Evolutionary conservation across 2,329 filamentous ascomycete genomes (phyloP), one percentile per base, ranked within the genome.

Genomic region (Colletotrichum sp.): DNA sequence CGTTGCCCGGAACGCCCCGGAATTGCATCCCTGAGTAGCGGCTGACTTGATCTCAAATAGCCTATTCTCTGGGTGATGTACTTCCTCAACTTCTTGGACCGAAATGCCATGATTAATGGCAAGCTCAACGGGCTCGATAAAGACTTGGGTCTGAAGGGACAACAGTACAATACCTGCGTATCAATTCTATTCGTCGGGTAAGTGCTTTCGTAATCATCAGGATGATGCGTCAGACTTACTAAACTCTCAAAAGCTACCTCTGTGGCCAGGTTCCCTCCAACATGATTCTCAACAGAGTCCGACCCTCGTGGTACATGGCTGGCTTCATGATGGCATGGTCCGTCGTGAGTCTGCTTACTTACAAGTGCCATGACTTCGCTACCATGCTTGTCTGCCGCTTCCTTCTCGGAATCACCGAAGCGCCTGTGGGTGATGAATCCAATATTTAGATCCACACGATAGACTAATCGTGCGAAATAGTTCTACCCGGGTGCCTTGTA

Each of bases 241-340:
- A 32, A 32, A 0, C 30, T 10, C 30, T 12, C 30, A 32, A 32
- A 32, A 76, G 74, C 8, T 76, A 77, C 10, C 75, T 77, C 5
- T 77, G 75, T 12, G 76, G 76, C 15, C 76, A 78, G 26, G 72
- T 85, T 8, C 83, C 82, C 13, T 81, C 80, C 21, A 84, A 84
- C 78, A 84, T 84, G 82, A 80, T 84, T n/a, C 74, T 84, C 4
- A 83, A 82, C 70, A 79, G 81, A 24, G 82, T 80, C 0, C 77
- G 80, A 7, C 79, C 80, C 6, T 77, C 76, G 2, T 77, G 76
- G 73, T 57, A 71, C 70, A 72, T 79, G 78, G 68, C 76, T 72
- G 76, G 76, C 8, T 77, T 77, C 57, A 74, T 76, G 74, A 68
- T 77, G 76, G 76, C 76, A 2, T 77, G 76, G 76, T 77, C 76